Evolutionary conservation across 2,329 filamentous ascomycete genomes (phyloP).

Genomic region (Aureobasidium sp.): DNA sequence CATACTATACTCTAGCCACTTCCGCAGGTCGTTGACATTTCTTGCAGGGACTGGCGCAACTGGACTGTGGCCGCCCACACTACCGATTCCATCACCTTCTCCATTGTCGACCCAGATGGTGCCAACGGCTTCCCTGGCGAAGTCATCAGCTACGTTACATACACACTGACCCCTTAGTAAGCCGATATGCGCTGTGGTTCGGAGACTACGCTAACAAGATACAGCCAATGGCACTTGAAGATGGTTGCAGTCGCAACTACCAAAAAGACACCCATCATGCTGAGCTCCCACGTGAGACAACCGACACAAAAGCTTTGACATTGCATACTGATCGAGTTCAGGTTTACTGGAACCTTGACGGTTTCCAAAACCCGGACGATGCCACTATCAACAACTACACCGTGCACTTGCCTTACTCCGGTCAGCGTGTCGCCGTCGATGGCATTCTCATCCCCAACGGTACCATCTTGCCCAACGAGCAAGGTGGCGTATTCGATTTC

Average conservation of each 20-base stretch:
- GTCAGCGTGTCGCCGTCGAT: conserved; percentile 61
- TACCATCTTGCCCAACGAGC: conserved; percentile 60
- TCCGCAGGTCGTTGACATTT: conserved; percentile 46
- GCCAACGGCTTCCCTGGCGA: conserved; percentile 73
- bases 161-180: conserved; percentile 52
- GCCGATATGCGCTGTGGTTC: not conserved
- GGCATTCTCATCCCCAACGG: conserved; percentile 42
- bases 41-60: conserved; percentile 57
- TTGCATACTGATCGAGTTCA: conserved; percentile 29
- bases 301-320: not conserved
- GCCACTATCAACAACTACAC: conserved; percentile 62
- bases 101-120: conserved; percentile 64
- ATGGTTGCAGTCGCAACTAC: conserved; percentile 65
- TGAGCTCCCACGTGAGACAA: conserved; percentile 56
- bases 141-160: conserved; percentile 67
- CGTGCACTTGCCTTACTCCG: conserved; percentile 64
- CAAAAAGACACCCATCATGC: conserved; percentile 76
- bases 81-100: conserved; percentile 64
- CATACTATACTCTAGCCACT: conserved; percentile 46
- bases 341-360: conserved; percentile 79
- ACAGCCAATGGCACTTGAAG: conserved; percentile 59
- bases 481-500: conserved; percentile 68
- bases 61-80: conserved; percentile 68
- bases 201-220: conserved; percentile 23
- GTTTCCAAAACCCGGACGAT: conserved; percentile 67